Evolutionary conservation across 208 protist species (phyloP).

Genomic region (Zelonia costaricensis): DNA sequence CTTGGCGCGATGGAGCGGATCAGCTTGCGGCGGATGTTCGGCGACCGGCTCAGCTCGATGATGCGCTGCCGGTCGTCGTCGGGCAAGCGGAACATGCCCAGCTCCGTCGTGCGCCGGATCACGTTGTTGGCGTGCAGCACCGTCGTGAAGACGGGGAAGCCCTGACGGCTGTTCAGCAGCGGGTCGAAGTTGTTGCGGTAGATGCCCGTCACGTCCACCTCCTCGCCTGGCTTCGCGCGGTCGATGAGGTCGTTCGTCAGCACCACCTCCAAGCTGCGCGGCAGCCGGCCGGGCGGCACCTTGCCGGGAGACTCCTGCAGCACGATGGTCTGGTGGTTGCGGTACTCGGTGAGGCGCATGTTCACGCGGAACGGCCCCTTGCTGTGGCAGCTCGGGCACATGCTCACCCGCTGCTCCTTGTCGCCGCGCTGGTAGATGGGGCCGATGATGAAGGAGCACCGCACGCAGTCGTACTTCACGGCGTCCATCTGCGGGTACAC

Average conservation of each 20-base stretch:
- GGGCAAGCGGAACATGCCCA: constrained; percentile 82
- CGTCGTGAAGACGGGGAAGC: constrained; percentile 99
- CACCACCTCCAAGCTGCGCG: constrained; percentile 98
- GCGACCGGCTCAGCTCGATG: constrained; percentile 91
- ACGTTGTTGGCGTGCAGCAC: constrained; percentile 98
- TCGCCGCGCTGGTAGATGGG: constrained; percentile 91
- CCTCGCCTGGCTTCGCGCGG: constrained; percentile 97
- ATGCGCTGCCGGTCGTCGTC: constrained; percentile 87
- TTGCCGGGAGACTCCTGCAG: constrained; percentile 99
- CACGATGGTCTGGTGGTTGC: constrained; percentile 99
- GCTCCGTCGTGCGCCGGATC: constrained; percentile 88
- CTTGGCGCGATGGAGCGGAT: constrained; percentile 98
- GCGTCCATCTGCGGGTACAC: constrained; percentile 98
- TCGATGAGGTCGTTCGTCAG: constrained; percentile 99
- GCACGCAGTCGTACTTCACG: constrained; percentile 97
- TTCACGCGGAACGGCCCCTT: constrained; percentile 97
- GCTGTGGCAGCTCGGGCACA: constrained; percentile 93
- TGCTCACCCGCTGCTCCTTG: constrained; percentile 83
- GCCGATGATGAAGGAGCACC: constrained; percentile 93
- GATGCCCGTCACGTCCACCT: constrained; percentile 98
- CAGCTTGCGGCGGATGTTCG: constrained; percentile 90
- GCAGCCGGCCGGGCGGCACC: constrained; percentile 98
- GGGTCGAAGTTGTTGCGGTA: constrained; percentile 99
- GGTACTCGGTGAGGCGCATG: constrained; percentile 97
- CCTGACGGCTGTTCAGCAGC: constrained; percentile 96